These are phyloP conservation scores for Tolypocladium ovalisporum DNA, from an alignment of 2,329 filamentous ascomycete species.

Conservation along the genomic window DNA sequence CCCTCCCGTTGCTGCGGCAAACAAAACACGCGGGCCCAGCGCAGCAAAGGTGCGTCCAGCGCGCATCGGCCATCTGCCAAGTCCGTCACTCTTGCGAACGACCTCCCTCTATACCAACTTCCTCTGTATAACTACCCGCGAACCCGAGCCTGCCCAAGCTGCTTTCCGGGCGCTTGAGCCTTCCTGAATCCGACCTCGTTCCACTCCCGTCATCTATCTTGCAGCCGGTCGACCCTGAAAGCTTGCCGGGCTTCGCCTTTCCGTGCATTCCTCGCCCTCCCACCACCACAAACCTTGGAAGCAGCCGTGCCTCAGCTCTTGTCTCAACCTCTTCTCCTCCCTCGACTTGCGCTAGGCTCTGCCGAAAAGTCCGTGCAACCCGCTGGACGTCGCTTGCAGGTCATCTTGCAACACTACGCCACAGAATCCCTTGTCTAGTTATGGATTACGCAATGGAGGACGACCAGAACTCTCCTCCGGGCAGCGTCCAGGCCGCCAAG, in stretches of 20 bases:
- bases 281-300: not conserved
- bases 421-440: not conserved
- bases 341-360: not conserved
- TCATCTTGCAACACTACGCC: not conserved
- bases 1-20: slow-evolving; percentile 14
- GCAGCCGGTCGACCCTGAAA: not conserved
- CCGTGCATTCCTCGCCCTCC: not conserved
- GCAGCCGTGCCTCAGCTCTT: not conserved
- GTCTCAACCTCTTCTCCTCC: not conserved
- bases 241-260: not conserved
- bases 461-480: slow-evolving; percentile 57
- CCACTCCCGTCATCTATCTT: not conserved
- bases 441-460: slow-evolving; percentile 40
- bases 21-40: slow-evolving; percentile 1
- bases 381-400: not conserved
- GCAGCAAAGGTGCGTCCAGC: not conserved
- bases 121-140: not conserved
- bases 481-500: slow-evolving; percentile 51
- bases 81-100: not conserved
- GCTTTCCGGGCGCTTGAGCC: not conserved
- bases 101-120: not conserved
- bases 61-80: not conserved
- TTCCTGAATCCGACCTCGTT: not conserved
- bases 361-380: not conserved
- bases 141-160: not conserved